These are phyloP conservation scores for Paraconiothyrium brasiliense DNA, from an alignment of 2,329 filamentous ascomycete species.

Conservation along the genomic window DNA sequence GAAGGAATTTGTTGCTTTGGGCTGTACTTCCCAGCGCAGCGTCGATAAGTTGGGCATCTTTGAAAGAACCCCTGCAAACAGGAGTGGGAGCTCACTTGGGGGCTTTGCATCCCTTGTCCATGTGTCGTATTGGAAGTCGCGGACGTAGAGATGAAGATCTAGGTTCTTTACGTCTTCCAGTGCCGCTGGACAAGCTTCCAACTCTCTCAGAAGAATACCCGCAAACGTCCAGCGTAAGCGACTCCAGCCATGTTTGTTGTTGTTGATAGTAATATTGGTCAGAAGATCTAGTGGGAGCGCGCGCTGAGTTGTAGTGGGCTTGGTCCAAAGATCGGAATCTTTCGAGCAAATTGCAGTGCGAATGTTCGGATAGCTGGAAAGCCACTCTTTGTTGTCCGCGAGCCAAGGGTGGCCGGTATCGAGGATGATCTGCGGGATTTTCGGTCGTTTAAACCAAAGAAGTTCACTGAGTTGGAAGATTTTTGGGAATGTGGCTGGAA, in stretches of 20 bases:
- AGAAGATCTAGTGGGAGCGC: conserved; percentile 15
- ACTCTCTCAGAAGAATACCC: conserved; percentile 11
- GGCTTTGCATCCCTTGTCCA: not conserved
- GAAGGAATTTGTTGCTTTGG: not conserved
- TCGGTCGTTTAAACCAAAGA: not conserved
- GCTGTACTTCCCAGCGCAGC: not conserved
- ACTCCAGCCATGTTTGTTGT: conserved; percentile 9
- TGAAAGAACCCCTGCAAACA: conserved; percentile 12
- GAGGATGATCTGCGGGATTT: conserved; percentile 5
- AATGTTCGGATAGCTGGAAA: conserved; percentile 1
- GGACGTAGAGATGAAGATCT: conserved; percentile 12
- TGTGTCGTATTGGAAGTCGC: not conserved
- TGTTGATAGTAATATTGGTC: conserved; percentile 10
- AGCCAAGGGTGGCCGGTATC: conserved; percentile 5
- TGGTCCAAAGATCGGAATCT: conserved; percentile 5
- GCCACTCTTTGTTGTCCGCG: conserved; percentile 2
- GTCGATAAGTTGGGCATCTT: conserved; percentile 10
- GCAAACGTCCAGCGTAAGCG: conserved; percentile 13
- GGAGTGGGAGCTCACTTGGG: not conserved
- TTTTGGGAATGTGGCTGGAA: not conserved
- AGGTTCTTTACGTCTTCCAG: conserved; percentile 14
- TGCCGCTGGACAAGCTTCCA: conserved; percentile 17
- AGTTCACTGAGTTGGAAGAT: not conserved
- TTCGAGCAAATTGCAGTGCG: not conserved
- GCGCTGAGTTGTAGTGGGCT: not conserved